A percentile compares a stretch with the other conserved stretches of the same genome.
Evolutionary conservation across 2,329 filamentous ascomycete genomes (phyloP).

Genomic region (Polychaeton citri): DNA sequence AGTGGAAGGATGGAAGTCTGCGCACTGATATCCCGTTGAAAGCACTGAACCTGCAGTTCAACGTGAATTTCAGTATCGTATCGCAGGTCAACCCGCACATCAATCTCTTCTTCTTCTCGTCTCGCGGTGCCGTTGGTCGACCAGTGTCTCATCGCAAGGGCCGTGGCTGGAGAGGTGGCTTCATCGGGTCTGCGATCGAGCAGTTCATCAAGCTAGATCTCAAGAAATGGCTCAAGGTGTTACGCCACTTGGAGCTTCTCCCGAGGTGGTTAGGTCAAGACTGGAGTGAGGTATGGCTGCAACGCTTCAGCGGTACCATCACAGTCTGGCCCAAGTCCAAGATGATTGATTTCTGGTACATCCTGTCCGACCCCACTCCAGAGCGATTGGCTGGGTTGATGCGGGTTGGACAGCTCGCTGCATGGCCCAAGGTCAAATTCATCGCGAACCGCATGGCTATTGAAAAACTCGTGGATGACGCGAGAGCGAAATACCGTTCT

Average conservation of each 20-base stretch:
- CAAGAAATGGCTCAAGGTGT: constrained; percentile 93
- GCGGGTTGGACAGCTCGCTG: constrained; percentile 73
- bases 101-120: constrained; percentile 97
- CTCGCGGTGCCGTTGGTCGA: constrained; percentile 76
- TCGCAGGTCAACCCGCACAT: constrained; percentile 88
- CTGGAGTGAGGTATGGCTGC: constrained; percentile 93
- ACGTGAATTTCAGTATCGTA: constrained; percentile 93
- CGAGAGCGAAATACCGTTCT: constrained; percentile 31
- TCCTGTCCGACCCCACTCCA: constrained; percentile 70
- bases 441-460: constrained; percentile 75
- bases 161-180: constrained; percentile 90
- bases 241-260: constrained; percentile 81
- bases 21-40: constrained; percentile 93
- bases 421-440: constrained; percentile 86
- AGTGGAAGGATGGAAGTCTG: constrained; percentile 95
- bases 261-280: constrained; percentile 86
- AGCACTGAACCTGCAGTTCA: constrained; percentile 90
- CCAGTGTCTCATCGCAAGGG: constrained; percentile 90
- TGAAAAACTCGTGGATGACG: constrained; percentile 53
- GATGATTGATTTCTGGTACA: constrained; percentile 68
- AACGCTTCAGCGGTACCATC: constrained; percentile 85
- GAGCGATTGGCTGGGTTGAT: constrained; percentile 75
- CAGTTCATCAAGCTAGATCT: constrained; percentile 94
- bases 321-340: constrained; percentile 88
- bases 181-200: constrained; percentile 80